Percentiles rank a stretch among this genome's conserved stretches.
phyloP scores from a whole-genome alignment of 1,284 basidiomycete genomes.

The Tilletia walkeri region DNA sequence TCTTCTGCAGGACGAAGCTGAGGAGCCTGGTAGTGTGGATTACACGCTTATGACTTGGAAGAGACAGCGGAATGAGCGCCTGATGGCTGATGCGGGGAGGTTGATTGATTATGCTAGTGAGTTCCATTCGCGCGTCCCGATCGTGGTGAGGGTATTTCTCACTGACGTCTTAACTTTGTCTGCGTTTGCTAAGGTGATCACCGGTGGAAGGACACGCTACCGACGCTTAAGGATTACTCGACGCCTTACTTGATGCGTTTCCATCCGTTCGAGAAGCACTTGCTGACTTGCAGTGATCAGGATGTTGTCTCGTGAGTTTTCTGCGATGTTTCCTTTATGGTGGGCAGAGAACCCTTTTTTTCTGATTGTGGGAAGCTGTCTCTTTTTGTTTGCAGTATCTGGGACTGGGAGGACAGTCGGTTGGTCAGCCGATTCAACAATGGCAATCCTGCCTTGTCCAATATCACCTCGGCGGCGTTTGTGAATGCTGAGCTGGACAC shows the following conservation, averaged over 20 bases:
- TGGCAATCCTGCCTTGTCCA: slow-evolving; percentile 76
- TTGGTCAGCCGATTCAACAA: slow-evolving; percentile 82
- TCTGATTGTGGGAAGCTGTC: background rate
- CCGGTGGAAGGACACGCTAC: slow-evolving; percentile 77
- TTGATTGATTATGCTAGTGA: slow-evolving; percentile 71
- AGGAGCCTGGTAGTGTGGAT: slow-evolving; percentile 87
- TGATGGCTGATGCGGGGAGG: slow-evolving; percentile 68
- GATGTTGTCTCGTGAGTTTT: slow-evolving; percentile 77
- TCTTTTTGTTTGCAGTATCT: slow-evolving; percentile 66
- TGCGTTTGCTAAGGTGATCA: slow-evolving; percentile 57
- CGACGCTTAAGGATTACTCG: slow-evolving; percentile 66
- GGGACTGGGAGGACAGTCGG: slow-evolving; percentile 84
- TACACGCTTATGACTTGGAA: slow-evolving; percentile 97
- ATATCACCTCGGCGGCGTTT: slow-evolving; percentile 84
- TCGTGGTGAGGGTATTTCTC: slow-evolving; percentile 4
- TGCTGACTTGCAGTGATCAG: slow-evolving; percentile 79
- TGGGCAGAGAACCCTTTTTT: too few species aligned
- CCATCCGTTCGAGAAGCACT: slow-evolving; percentile 86
- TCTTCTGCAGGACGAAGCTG: slow-evolving; percentile 72
- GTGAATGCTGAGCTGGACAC: slow-evolving; percentile 95
- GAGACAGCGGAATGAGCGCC: slow-evolving; percentile 81
- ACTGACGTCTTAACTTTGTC: slow-evolving; percentile 19
- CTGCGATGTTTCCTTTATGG: background rate
- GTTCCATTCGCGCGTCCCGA: slow-evolving; percentile 41
- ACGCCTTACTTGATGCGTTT: slow-evolving; percentile 66